A percentile compares a stretch with the other conserved stretches of the same genome.
These are phyloP conservation scores for Lolium perenne DNA, from an alignment of 176 grass and related monocot genomes.

Conservation along the genomic window DNA sequence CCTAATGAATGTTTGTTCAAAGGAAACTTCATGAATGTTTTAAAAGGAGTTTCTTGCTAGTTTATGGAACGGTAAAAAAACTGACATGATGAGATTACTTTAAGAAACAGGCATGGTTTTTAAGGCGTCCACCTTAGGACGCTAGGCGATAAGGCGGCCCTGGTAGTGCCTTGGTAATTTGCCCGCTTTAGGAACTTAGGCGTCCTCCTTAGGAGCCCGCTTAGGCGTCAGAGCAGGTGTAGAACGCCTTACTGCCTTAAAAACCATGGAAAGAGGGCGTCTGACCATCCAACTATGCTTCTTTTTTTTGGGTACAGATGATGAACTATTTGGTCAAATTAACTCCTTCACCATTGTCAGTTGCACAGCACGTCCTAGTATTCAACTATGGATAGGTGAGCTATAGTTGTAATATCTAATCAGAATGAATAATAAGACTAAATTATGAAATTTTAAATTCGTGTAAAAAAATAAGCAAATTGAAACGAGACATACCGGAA, in stretches of 20 bases:
- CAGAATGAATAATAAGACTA: not conserved
- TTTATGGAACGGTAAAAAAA: not conserved
- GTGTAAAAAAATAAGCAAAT: conserved; percentile 34
- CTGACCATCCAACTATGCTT: conserved; percentile 9
- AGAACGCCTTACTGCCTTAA: no score
- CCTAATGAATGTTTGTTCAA: not conserved
- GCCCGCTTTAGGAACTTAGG: no score
- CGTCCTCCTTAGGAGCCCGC: no score
- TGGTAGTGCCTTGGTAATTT: no score
- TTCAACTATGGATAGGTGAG: conserved; percentile 16
- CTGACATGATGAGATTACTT: not conserved
- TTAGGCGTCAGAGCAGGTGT: no score
- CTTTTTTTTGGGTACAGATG: not conserved
- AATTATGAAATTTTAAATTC: conserved; percentile 7
- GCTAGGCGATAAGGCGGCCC: no score
- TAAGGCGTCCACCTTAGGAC: no score
- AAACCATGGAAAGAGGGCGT: not conserved
- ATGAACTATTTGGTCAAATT: not conserved
- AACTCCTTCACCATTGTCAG: not conserved
- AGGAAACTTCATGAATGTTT: conserved; percentile 7
- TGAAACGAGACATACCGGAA: conserved; percentile 68
- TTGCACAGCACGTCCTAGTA: not conserved
- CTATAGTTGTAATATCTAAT: not conserved
- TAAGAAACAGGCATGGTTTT: no score
- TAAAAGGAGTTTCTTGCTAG: conserved; percentile 7